Base-by-base conservation (phyloP, 2,329 filamentous ascomycete genomes). In the Scytalidium sp. region DNA sequence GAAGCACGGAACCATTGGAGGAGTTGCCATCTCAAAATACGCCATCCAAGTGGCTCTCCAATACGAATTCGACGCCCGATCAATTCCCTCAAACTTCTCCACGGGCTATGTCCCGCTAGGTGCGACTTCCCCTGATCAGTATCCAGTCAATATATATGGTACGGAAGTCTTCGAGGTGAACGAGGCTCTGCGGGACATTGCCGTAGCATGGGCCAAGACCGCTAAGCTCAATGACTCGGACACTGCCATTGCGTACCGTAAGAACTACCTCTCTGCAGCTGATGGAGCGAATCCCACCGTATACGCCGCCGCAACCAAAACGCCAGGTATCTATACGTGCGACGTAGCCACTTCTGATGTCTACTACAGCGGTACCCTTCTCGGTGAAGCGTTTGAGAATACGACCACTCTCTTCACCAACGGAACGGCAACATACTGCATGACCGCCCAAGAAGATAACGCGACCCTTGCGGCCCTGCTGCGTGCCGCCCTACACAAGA, bases 21-120 rank as follows among this genome's bases (percentile, higher is more conserved):
- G 79, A 39, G 85, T 88, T 0, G 84, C 84, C 1, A 80, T 92
- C 47, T 79, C 83, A 32, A 78, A 80, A 19, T 92, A 83, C 61
- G 80, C 85, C 0, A 77, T 91, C 4, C 88, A 91, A 62, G 85
- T 90, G 2, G 86, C 83, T 0, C 71, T 90, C 47, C 87, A 91
- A 65, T 88, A 90, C 56, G 87, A 91, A 66, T 80, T 91, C 53
- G 87, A 90, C 58, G 70, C 79, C 1, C 79, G 87, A 27, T 85
- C 89, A 53, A 79, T 88, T 27, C 84, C 85, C 0, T 61, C 63
- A 2, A 84, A 83, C 64, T 89, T 78, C 67, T 70, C 76, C 1
- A 87, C 84, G 0, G 85, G 86, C 4, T 90, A 90, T 64, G 74
- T 90, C 23, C 78, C 84, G 1, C 83, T 81, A 59, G 87, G 84